phyloP scores from a whole-genome alignment of 1,139 yeast genomes.

The Torulaspora pretoriensis region DNA sequence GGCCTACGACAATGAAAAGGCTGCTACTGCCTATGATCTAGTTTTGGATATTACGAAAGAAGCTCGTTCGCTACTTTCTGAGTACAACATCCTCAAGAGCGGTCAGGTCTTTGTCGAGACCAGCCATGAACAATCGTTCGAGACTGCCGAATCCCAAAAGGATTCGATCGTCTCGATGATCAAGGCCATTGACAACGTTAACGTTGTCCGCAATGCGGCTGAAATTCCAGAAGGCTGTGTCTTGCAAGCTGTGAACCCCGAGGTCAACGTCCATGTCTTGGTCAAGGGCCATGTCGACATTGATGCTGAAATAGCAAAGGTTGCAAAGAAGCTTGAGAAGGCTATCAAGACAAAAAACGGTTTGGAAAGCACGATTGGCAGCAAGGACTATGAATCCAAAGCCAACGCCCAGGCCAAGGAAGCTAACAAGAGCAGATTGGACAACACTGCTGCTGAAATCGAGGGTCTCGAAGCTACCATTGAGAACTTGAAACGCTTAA shows the following conservation, averaged over 20 bases:
- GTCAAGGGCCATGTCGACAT: conserved; percentile 94
- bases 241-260: conserved; percentile 72
- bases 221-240: conserved; percentile 87
- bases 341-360: conserved; percentile 45
- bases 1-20: conserved; percentile 57
- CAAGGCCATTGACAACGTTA: conserved; percentile 76
- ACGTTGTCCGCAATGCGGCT: conserved; percentile 52
- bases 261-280: conserved; percentile 79
- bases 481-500: conserved; percentile 67
- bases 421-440: conserved; percentile 63
- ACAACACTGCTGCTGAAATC: conserved; percentile 74
- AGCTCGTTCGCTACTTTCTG: conserved; percentile 87
- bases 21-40: conserved; percentile 73
- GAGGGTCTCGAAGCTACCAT: conserved; percentile 80
- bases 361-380: conserved; percentile 58
- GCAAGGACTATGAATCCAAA: conserved; percentile 80
- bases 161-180: conserved; percentile 84
- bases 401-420: conserved; percentile 81
- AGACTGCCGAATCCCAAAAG: conserved; percentile 63
- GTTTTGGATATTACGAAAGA: conserved; percentile 84
- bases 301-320: conserved; percentile 84
- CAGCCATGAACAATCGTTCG: conserved; percentile 44
- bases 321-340: conserved; percentile 66
- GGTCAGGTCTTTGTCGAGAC: conserved; percentile 83
- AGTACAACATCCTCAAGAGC: conserved; percentile 80